A percentile compares a stretch with the other conserved stretches of the same genome.
phyloP scores from a whole-genome alignment of 805 yeast species.

The Brettanomyces anomalus region DNA sequence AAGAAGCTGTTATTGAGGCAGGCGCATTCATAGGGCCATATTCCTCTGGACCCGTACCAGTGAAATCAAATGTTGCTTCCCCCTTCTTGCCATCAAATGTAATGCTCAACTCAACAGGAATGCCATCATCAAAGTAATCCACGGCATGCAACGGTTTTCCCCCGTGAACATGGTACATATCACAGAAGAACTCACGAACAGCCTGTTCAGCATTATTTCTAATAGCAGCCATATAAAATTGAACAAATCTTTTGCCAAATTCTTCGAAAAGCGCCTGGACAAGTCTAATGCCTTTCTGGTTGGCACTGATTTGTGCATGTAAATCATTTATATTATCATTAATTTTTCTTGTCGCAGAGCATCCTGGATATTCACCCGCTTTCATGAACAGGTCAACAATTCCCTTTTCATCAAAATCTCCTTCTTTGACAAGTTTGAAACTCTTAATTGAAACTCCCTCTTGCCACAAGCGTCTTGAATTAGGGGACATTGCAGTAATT shows the following conservation, averaged over 20 bases:
- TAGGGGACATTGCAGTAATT: slow-evolving; percentile 49
- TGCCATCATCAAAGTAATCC: slow-evolving; percentile 50
- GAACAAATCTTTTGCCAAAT: slow-evolving; percentile 32
- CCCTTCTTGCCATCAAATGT: slow-evolving; percentile 28
- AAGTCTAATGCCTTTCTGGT: slow-evolving; percentile 40
- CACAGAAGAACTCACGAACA: slow-evolving; percentile 27
- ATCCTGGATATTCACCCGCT: slow-evolving; percentile 42
- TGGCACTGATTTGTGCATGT: slow-evolving; percentile 44
- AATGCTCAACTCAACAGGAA: slow-evolving; percentile 34
- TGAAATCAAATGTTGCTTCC: slow-evolving; percentile 42
- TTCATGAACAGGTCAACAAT: slow-evolving; percentile 41
- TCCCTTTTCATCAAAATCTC: slow-evolving; percentile 45
- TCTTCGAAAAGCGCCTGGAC: slow-evolving; percentile 34
- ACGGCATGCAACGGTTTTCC: slow-evolving; percentile 31
- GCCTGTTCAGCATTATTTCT: slow-evolving; percentile 39
- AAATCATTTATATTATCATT: slow-evolving; percentile 44
- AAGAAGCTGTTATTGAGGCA: slow-evolving; percentile 44
- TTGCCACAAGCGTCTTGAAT: slow-evolving; percentile 42
- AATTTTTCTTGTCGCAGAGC: slow-evolving; percentile 46
- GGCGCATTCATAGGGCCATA: slow-evolving; percentile 49
- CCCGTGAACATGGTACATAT: slow-evolving; percentile 32
- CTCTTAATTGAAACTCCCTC: slow-evolving; percentile 45
- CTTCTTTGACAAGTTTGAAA: slow-evolving; percentile 40
- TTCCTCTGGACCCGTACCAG: slow-evolving; percentile 42
- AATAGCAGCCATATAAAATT: slow-evolving; percentile 39